Evolutionary conservation across 2,329 filamentous ascomycete genomes (phyloP).

Genomic region (Clonostachys sp.): DNA sequence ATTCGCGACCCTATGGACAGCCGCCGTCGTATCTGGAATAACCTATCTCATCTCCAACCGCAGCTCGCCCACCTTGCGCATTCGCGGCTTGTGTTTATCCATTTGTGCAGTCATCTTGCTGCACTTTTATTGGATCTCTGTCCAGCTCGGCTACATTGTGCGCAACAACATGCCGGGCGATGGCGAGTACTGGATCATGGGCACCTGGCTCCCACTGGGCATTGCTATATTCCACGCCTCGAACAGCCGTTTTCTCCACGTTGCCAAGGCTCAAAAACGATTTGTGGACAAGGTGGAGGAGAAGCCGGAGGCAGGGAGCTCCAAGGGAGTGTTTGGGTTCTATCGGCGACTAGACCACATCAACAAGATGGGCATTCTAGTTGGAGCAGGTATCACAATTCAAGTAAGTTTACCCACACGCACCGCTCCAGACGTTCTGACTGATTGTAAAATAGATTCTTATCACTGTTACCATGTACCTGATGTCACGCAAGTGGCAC

Average conservation of each 20-base stretch:
- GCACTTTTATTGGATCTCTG: slow-evolving; percentile 35
- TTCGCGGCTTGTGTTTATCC: slow-evolving; percentile 8
- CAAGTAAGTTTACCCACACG: slow-evolving; percentile 38
- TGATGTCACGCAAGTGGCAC: slow-evolving; percentile 60
- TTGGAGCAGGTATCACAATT: slow-evolving; percentile 48
- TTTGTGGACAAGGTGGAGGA: slow-evolving; percentile 8
- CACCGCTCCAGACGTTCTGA: not conserved
- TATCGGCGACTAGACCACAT: slow-evolving; percentile 32
- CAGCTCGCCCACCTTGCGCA: slow-evolving; percentile 23
- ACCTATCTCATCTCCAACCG: slow-evolving; percentile 31
- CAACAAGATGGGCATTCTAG: slow-evolving; percentile 37
- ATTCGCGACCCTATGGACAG: slow-evolving; percentile 29
- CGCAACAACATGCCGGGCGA: slow-evolving; percentile 40
- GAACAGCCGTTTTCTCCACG: slow-evolving; percentile 55
- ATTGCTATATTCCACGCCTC: slow-evolving; percentile 63
- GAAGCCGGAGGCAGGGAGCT: not conserved
- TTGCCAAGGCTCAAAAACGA: slow-evolving; percentile 49
- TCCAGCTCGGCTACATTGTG: slow-evolving; percentile 30
- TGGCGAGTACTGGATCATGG: slow-evolving; percentile 64
- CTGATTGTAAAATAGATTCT: slow-evolving; percentile 35
- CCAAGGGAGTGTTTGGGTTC: slow-evolving; percentile 14
- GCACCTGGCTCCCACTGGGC: slow-evolving; percentile 58
- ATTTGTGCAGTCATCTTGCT: slow-evolving; percentile 13
- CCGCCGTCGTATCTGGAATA: slow-evolving; percentile 31
- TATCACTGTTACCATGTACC: slow-evolving; percentile 52